Evolutionary conservation across 2,329 filamentous ascomycete species (phyloP).

Genomic region (Aspergillus sp.): DNA sequence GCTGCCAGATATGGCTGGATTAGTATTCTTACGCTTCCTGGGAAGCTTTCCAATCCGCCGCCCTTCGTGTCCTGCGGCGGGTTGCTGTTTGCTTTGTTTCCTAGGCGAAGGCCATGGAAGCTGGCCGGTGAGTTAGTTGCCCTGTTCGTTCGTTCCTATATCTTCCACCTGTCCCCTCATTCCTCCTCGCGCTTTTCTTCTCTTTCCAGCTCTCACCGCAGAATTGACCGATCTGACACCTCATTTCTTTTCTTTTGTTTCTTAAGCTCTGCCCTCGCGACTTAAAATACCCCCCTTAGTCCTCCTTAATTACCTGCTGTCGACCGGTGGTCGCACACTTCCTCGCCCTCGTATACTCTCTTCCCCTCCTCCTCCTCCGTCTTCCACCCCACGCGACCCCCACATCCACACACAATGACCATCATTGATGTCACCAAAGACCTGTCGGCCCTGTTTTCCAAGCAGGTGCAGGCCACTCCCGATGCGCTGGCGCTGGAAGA

Average conservation of each 20-base stretch:
- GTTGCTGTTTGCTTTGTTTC: not conserved
- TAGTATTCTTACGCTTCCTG: not conserved
- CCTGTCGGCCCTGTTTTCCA: slow-evolving; percentile 68
- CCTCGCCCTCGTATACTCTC: not conserved
- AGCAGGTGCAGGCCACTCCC: slow-evolving; percentile 69
- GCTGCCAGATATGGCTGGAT: not conserved
- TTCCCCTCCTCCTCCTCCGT: no score
- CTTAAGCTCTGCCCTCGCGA: not conserved
- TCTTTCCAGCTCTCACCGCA: not conserved
- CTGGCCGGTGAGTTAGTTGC: not conserved
- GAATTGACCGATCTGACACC: not conserved
- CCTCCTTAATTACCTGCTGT: not conserved
- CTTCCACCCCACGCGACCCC: not conserved
- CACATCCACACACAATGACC: slow-evolving; percentile 51
- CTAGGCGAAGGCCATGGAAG: not conserved
- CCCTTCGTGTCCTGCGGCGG: not conserved
- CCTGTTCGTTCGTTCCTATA: no score
- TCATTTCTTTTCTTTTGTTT: not conserved
- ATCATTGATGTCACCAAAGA: slow-evolving; percentile 72
- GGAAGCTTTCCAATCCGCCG: not conserved
- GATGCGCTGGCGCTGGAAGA: slow-evolving; percentile 73
- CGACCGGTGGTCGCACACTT: not conserved
- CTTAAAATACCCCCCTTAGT: not conserved
- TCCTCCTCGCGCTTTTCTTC: not conserved
- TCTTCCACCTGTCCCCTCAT: not conserved